Evolutionary conservation across 2,329 filamentous ascomycete genomes (phyloP).

Genomic region (Pseudophaeomoniella oleicola): DNA sequence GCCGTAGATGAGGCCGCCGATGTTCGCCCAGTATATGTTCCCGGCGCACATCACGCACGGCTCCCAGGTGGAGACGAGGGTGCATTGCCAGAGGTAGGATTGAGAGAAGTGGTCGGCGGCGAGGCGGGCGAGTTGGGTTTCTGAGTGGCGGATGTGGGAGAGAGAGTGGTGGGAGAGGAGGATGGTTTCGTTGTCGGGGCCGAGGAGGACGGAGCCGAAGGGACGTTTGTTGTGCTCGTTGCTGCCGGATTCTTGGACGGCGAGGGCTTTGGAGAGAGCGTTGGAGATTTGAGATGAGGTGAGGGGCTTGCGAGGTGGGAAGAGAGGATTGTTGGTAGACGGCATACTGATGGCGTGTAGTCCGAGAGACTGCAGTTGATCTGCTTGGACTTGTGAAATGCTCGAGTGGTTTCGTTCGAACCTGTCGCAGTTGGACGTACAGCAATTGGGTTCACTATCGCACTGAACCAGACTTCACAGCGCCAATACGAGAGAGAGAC

Average conservation of each 20-base stretch:
- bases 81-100: constrained; percentile 34
- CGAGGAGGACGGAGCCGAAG: constrained; percentile 34
- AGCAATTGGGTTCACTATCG: too few species aligned
- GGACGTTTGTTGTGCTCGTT: constrained; percentile 31
- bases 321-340: background rate
- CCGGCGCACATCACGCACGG: constrained; percentile 39
- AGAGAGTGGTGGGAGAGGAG: constrained; percentile 35
- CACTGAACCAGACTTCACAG: too few species aligned
- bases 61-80: constrained; percentile 39
- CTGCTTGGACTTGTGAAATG: too few species aligned
- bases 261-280: constrained; percentile 24
- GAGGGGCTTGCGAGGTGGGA: constrained; percentile 11
- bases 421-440: too few species aligned
- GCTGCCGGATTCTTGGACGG: constrained; percentile 28
- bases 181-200: constrained; percentile 34
- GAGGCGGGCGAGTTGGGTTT: constrained; percentile 34
- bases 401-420: too few species aligned
- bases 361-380: too few species aligned
- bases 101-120: constrained; percentile 34
- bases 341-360: too few species aligned
- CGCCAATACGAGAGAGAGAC: too few species aligned
- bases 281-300: constrained; percentile 23
- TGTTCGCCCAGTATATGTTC: constrained; percentile 37
- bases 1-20: constrained; percentile 36
- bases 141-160: constrained; percentile 39